A percentile compares a stretch with the other conserved stretches of the same genome.
These are phyloP conservation scores for Penicillium steckii DNA, from an alignment of 495 filamentous ascomycete species.

Conservation along the genomic window DNA sequence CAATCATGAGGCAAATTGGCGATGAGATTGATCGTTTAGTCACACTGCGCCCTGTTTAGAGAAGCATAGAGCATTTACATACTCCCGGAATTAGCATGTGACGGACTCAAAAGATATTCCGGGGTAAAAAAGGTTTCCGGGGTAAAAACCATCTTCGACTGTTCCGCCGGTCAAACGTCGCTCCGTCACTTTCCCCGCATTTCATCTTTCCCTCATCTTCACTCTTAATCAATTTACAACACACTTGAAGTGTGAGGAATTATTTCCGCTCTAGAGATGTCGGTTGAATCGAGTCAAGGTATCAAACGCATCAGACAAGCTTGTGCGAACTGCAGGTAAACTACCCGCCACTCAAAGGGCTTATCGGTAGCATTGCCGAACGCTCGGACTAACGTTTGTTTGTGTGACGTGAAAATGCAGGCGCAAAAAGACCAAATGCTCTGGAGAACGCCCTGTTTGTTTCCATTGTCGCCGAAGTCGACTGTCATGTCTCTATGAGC, in stretches of 20 bases:
- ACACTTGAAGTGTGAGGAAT: not conserved
- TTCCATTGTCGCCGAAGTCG: conserved; percentile 25
- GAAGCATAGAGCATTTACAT: no score
- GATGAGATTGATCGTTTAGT: no score
- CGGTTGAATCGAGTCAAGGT: conserved; percentile 6
- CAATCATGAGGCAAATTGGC: no score
- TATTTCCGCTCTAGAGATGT: conserved; percentile 5
- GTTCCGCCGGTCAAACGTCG: no score
- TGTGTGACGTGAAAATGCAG: conserved; percentile 6
- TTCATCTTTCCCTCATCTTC: not conserved
- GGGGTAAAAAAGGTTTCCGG: no score
- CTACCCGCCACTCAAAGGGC: not conserved
- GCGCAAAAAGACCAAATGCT: conserved; percentile 33
- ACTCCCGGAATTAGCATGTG: no score
- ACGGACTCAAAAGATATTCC: no score
- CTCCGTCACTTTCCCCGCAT: not conserved
- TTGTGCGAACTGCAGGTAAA: conserved; percentile 30
- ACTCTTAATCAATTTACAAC: not conserved
- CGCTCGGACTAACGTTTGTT: not conserved
- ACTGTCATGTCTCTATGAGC: conserved; percentile 22
- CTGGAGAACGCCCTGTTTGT: conserved; percentile 30
- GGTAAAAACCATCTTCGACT: no score
- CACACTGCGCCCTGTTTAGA: no score
- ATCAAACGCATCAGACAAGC: conserved; percentile 30
- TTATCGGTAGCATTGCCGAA: not conserved